phyloP scores from a whole-genome alignment of 129 eudicot genomes.

The Saussurea involucrata region DNA sequence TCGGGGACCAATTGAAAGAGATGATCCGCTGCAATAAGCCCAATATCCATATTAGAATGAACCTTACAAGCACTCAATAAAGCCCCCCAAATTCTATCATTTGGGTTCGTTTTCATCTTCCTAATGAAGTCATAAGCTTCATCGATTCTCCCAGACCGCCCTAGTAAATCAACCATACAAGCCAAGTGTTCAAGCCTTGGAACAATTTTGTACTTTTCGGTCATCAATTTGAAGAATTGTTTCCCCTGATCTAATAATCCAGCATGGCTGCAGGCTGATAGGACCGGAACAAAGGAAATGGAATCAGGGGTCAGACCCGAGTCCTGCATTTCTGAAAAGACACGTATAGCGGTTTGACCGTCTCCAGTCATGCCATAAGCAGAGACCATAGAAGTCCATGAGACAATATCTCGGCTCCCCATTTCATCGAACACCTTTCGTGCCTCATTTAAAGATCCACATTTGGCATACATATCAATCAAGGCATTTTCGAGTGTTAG shows the following conservation, averaged over 20 bases:
- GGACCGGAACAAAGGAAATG: slow-evolving; percentile 69
- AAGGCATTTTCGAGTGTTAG: slow-evolving; percentile 72
- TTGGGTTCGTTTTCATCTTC: slow-evolving; percentile 62
- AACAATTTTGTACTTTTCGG: slow-evolving; percentile 40
- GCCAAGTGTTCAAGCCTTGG: slow-evolving; percentile 82
- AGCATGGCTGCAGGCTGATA: slow-evolving; percentile 96
- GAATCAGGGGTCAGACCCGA: slow-evolving; percentile 72
- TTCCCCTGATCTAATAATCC: slow-evolving; percentile 70
- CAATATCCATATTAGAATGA: slow-evolving; percentile 60
- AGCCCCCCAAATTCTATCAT: slow-evolving; percentile 84
- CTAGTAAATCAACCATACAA: slow-evolving; percentile 85
- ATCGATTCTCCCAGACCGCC: slow-evolving; percentile 56
- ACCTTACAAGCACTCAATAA: slow-evolving; percentile 74
- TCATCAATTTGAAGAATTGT: slow-evolving; percentile 54
- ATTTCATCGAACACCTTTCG: slow-evolving; percentile 65
- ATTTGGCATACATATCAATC: slow-evolving; percentile 90
- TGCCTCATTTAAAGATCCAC: slow-evolving; percentile 74
- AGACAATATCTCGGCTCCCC: slow-evolving; percentile 56
- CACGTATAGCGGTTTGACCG: slow-evolving; percentile 52
- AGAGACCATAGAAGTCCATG: slow-evolving; percentile 91
- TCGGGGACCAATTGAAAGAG: slow-evolving; percentile 64
- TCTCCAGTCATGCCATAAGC: slow-evolving; percentile 85
- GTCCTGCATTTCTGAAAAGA: slow-evolving; percentile 53
- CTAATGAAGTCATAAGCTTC: slow-evolving; percentile 62
- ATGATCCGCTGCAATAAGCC: slow-evolving; percentile 77